These are phyloP conservation scores for Haematococcus lacustris DNA, from an alignment of 139 green algal species.

Conservation along the genomic window DNA sequence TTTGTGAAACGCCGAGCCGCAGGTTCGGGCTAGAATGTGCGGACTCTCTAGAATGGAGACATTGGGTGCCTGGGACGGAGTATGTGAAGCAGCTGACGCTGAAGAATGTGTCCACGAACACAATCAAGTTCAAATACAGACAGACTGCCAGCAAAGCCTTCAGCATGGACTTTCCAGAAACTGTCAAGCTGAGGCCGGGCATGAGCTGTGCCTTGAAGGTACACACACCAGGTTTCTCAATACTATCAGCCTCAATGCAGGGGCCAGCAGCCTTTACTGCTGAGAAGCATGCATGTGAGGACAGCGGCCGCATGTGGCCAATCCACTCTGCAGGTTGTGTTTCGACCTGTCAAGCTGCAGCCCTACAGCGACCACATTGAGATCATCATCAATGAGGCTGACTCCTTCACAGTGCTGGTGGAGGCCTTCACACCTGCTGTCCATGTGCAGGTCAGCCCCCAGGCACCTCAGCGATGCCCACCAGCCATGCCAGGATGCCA, in stretches of 20 bases:
- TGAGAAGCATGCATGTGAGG: too few relatives aligned
- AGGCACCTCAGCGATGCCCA: too few relatives aligned
- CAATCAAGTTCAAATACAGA: slow-evolving; percentile 51
- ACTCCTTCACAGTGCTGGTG: slow-evolving; percentile 38
- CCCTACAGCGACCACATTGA: slow-evolving; percentile 50
- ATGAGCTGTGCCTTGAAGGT: slow-evolving; percentile 58
- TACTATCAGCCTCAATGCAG: too few relatives aligned
- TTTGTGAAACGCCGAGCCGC: not conserved
- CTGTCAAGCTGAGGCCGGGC: slow-evolving; percentile 55
- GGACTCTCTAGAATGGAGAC: slow-evolving; percentile 50
- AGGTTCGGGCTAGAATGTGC: slow-evolving; percentile 66
- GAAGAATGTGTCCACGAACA: slow-evolving; percentile 60
- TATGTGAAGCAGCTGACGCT: slow-evolving; percentile 45
- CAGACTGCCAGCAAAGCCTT: slow-evolving; percentile 57
- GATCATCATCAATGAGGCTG: slow-evolving; percentile 23
- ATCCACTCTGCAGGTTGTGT: slow-evolving; percentile 42
- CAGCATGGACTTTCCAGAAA: slow-evolving; percentile 66
- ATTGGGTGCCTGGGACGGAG: slow-evolving; percentile 55
- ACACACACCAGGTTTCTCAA: too few relatives aligned
- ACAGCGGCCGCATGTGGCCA: too few relatives aligned
- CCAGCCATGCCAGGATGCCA: not conserved
- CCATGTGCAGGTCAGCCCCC: slow-evolving; percentile 26
- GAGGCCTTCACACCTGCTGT: slow-evolving; percentile 36
- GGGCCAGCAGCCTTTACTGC: too few relatives aligned
- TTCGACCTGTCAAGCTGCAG: slow-evolving; percentile 47